phyloP scores from a whole-genome alignment of 2,329 filamentous ascomycete species.

The Amauroascus verrucosus region DNA sequence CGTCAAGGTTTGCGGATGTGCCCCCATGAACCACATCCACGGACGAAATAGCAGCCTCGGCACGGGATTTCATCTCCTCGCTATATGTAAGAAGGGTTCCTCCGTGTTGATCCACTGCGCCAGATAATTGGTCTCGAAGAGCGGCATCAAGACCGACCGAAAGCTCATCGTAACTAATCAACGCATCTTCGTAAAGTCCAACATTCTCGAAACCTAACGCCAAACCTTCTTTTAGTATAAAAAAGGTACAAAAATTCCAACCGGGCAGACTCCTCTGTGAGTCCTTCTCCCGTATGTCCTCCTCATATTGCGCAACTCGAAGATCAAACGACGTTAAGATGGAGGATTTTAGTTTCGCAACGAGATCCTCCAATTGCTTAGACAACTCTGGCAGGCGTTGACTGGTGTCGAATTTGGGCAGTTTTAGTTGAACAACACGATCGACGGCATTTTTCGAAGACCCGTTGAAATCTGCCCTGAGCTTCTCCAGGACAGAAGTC shows the following conservation, averaged over 20 bases:
- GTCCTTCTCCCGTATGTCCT: conserved; percentile 92
- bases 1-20: conserved; percentile 11
- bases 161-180: conserved; percentile 91
- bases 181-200: conserved; percentile 85
- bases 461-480: conserved; percentile 81
- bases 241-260: conserved; percentile 99
- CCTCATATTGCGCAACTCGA: conserved; percentile 87
- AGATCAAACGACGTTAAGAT: conserved; percentile 85
- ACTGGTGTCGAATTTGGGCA: conserved; percentile 45
- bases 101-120: conserved; percentile 54
- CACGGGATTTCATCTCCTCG: conserved; percentile 57
- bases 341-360: conserved; percentile 73
- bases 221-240: conserved; percentile 90
- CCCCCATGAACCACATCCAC: conserved; percentile 14
- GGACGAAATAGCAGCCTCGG: conserved; percentile 43
- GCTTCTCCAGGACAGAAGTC: conserved; percentile 76
- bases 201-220: conserved; percentile 93
- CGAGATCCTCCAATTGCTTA: conserved; percentile 71
- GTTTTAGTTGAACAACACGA: conserved; percentile 72
- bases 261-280: conserved; percentile 75
- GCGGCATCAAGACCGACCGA: conserved; percentile 76
- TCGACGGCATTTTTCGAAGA: conserved; percentile 63
- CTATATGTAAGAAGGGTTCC: conserved; percentile 63
- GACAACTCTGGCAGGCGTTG: conserved; percentile 70
- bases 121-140: conserved; percentile 60